phyloP scores from a whole-genome alignment of 768 basidiomycete genomes.

The Pulveroboletus sp. region DNA sequence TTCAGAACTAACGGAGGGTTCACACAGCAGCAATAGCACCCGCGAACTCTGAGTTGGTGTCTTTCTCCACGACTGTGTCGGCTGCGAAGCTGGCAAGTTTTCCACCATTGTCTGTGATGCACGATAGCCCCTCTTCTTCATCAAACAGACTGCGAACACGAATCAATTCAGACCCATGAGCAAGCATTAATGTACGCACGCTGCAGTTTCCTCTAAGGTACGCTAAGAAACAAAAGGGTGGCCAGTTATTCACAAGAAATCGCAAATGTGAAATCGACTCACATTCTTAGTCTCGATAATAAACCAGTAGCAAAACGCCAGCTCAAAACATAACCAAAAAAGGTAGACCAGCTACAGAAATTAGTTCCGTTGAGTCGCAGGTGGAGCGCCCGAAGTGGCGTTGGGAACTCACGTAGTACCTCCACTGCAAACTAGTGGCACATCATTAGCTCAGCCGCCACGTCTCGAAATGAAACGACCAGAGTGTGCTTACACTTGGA shows the following conservation, averaged over 20 bases:
- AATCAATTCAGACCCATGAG: neutral
- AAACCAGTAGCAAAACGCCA: constrained; percentile 36
- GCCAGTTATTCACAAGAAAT: neutral
- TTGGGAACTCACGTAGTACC: constrained; percentile 39
- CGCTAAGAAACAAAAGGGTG: constrained; percentile 4
- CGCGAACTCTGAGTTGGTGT: neutral
- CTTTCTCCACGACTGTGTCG: constrained; percentile 7
- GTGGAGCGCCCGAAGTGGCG: neutral
- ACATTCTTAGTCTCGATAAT: constrained; percentile 40
- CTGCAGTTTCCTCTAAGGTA: constrained; percentile 19
- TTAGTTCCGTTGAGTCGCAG: neutral
- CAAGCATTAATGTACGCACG: constrained; percentile 3
- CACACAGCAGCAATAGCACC: neutral
- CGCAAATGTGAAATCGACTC: neutral
- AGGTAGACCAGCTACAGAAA: constrained; percentile 28
- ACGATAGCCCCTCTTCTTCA: neutral
- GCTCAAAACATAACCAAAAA: constrained; percentile 40
- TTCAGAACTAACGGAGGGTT: neutral
- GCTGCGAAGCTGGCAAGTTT: neutral
- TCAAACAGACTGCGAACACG: constrained; percentile 12
- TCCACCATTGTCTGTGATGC: neutral
- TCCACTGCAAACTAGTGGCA: constrained; percentile 37
- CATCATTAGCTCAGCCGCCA: neutral
- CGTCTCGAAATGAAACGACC: neutral
- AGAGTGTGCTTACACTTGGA: constrained; percentile 18